A percentile compares a stretch with the other conserved stretches of the same genome.
These are phyloP conservation scores for Fonsecaea erecta DNA, from an alignment of 2,329 filamentous ascomycete species.

Conservation along the genomic window DNA sequence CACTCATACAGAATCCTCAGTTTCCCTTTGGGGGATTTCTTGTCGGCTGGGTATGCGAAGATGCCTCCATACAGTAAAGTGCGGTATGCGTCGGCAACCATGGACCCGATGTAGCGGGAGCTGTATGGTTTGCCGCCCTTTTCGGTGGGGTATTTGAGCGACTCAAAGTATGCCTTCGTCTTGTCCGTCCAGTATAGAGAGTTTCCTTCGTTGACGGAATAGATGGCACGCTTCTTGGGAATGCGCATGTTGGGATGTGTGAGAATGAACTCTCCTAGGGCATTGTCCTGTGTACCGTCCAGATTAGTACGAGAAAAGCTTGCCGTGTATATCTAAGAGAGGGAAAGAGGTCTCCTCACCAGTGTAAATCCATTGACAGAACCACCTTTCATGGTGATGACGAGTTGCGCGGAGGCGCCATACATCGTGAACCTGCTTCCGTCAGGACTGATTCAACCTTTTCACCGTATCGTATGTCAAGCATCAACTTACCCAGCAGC, in stretches of 20 bases:
- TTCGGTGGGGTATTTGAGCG: conserved; percentile 76
- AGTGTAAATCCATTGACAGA: conserved; percentile 97
- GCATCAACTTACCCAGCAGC: conserved; percentile 52
- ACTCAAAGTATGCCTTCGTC: conserved; percentile 85
- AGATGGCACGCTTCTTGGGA: conserved; percentile 80
- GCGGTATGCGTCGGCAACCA: conserved; percentile 98
- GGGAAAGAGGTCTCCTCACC: conserved; percentile 25
- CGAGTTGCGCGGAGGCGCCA: conserved; percentile 91
- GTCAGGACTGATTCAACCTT: conserved; percentile 9
- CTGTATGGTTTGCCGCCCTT: conserved; percentile 84
- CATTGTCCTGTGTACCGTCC: conserved; percentile 65
- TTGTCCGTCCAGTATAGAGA: conserved; percentile 92
- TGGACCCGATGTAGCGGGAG: conserved; percentile 84
- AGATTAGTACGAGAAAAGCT: not conserved
- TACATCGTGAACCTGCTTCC: conserved; percentile 97
- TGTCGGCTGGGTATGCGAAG: conserved; percentile 96
- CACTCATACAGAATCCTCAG: conserved; percentile 97
- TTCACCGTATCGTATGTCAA: not conserved
- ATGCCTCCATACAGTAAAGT: conserved; percentile 94
- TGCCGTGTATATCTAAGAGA: no score
- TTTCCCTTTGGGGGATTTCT: conserved; percentile 98
- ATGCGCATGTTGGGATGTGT: conserved; percentile 94
- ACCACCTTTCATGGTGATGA: conserved; percentile 94
- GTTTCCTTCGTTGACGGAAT: conserved; percentile 99
- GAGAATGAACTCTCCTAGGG: conserved; percentile 97